Evolutionary conservation across 83 land plant species (phyloP), one percentile per base, ranked within the genome.

Genomic region (Diphasiastrum complanatum): DNA sequence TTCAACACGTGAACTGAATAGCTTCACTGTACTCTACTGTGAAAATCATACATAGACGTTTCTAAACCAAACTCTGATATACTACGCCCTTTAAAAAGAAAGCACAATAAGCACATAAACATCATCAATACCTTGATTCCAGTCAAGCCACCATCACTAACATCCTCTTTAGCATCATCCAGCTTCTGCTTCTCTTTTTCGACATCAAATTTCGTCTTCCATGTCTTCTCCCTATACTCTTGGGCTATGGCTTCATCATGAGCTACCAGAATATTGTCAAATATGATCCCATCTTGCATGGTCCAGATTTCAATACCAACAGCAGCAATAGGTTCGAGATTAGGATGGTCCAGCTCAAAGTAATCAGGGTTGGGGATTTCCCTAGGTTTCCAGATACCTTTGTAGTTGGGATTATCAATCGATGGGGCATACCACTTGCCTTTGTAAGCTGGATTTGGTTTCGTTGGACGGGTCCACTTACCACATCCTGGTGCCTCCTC

Each of bases 231-330:
- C 51, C 79, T 56, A 47, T 55, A 66, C 24, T 75, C 66, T 35
- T 79, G 79, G 4, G 90, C 90, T n/a, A 53, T 60, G 54, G 68
- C 75, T 60, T 79, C 90, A 58, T 75, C 72, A 33, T 5, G 35
- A 1, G 78, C 64, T 23, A 85, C 79, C 67, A 85, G 47, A 25
- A 85, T 63, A 41, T 83, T 85, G 53, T 85, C 90, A 62, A 83
- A 85, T 51, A 85, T 26, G 24, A 85, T 83, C 5, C 90, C 90
- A 70, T 85, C 90, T 53, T 85, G 86, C 90, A 85, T 85, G 14
- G 90, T 83, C 90, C 86, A 85, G 10, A 85, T 85, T 75, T 87
- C 89, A 70, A 87, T 87, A 31, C 92, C 92, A 63, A 87, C 57
- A 5, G 83, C 92, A 33, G 81, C 78, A 26, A 87, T 74, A 46